phyloP scores from a whole-genome alignment of 2,329 filamentous ascomycete species.

The Penicillium polonicum region DNA sequence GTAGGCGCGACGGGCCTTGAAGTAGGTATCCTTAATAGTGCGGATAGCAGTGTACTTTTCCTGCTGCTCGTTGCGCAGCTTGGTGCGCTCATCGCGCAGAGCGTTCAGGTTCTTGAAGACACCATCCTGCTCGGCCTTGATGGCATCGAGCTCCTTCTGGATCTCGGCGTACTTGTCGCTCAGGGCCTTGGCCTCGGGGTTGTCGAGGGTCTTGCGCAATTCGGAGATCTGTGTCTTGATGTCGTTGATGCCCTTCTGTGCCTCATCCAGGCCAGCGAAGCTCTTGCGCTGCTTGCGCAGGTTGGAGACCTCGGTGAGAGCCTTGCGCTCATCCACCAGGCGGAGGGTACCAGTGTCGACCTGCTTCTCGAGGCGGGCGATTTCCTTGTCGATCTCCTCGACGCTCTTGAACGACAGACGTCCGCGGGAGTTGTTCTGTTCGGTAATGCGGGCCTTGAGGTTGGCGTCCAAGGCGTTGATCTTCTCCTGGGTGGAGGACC shows the following conservation, averaged over 20 bases:
- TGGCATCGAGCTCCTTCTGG: slow-evolving; percentile 80
- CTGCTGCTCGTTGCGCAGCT: slow-evolving; percentile 80
- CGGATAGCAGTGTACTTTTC: slow-evolving; percentile 79
- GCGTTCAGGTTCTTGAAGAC: slow-evolving; percentile 83
- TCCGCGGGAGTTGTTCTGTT: slow-evolving; percentile 81
- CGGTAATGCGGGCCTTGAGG: slow-evolving; percentile 76
- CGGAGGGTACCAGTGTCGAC: slow-evolving; percentile 90
- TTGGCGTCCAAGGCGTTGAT: slow-evolving; percentile 90
- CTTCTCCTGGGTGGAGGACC: slow-evolving; percentile 76
- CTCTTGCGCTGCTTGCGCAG: slow-evolving; percentile 88
- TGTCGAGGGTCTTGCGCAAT: slow-evolving; percentile 84
- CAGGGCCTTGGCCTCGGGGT: slow-evolving; percentile 84
- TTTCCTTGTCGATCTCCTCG: slow-evolving; percentile 84
- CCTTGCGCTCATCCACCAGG: slow-evolving; percentile 96
- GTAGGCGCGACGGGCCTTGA: slow-evolving; percentile 75
- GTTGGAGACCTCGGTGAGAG: slow-evolving; percentile 75
- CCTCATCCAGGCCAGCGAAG: slow-evolving; percentile 79
- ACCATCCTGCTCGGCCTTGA: slow-evolving; percentile 90
- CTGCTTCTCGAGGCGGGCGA: slow-evolving; percentile 75
- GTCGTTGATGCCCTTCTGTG: slow-evolving; percentile 85
- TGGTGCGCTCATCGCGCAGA: slow-evolving; percentile 81
- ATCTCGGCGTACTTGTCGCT: slow-evolving; percentile 82
- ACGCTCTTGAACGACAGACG: slow-evolving; percentile 81
- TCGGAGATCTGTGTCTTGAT: slow-evolving; percentile 84
- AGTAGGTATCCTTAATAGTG: slow-evolving; percentile 88